Base-by-base conservation (phyloP, 73 alveolate species). In the Chromera velia region DNA sequence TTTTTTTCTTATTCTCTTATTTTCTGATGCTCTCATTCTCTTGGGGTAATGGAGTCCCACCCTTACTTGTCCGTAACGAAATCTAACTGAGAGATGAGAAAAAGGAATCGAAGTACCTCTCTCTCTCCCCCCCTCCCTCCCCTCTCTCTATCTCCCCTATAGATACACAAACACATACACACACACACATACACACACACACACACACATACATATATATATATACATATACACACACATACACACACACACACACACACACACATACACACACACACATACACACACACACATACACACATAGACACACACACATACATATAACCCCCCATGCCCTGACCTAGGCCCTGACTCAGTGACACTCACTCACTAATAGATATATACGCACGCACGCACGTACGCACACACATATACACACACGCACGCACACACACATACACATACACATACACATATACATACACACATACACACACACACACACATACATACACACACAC, bases 171-270 rank as follows among this genome's bases (percentile, higher is more conserved):
- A n/a, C n/a, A n/a, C n/a, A n/a, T n/a, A n/a, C n/a, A n/a, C n/a
- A n/a, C n/a, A n/a, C n/a, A n/a, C n/a, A n/a, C n/a, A n/a, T n/a
- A n/a, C n/a, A n/a, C n/a, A n/a, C n/a, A n/a, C n/a, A n/a, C n/a
- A 66, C 45, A 66, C 46, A 66, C 45, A 66, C 46, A 66, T n/a
- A 26, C 46, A 66, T n/a, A 66, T 22, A 66, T n/a, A 66, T 34
- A 66, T 22, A 66, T 18, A 66, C 73, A 66, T n/a, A 66, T 34
- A 66, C 47, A 67, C 10, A 67, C 30, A 67, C 30, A 67, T 27
- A 67, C 74, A 67, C 10, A 67, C 47, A 67, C 10, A 67, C 28
- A 31, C 30, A 67, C 48, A 67, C 29, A 67, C 6, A 67, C 29
- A 67, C 0, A 67, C 47, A 67, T 0, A 67, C 30, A 67, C 0